Base-by-base conservation (phyloP, 352 stramenopile species). In the Phytophthora agathidicida region DNA sequence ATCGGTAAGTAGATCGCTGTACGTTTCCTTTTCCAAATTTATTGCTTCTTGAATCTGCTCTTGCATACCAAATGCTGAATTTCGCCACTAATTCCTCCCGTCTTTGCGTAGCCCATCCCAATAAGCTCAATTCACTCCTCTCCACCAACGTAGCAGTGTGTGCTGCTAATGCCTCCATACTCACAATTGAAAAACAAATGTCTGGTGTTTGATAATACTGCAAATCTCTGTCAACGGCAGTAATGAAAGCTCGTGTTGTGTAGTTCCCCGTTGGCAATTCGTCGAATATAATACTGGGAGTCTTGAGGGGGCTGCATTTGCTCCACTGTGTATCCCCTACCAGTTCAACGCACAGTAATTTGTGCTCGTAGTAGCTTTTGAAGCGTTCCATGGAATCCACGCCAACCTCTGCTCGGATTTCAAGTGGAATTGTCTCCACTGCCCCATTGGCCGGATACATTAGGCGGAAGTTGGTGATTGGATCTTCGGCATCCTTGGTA, bases 1-100 rank as follows among this genome's bases (percentile, higher is more conserved):
- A 8, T 74, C 36, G 2, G 69, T 80, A 5, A 87, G 49, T 22
- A 87, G 24, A 31, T 83, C 75, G 1, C 60, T 60, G 33, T 61
- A 83, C 14, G 30, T 24, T 1, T 47, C 47, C 19, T 80, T 73
- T 41, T 87, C 71, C 8, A 64, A 14, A 0, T 36, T 20, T 3
- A 83, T 56, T 3, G 60, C 71, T 7, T 50, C 17, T 20, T 51
- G 17, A 14, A 71, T 23, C 19, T 27, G 17, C 16, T 66, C 2
- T 26, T 35, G 35, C 14, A 63, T 10, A 0, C 41, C 19, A 54
- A 35, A n/a, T 35, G 33, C 23, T 11, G 7, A n/a, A 19, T 3
- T 8, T 14, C 7, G 0, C 26, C 20, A 86, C 3, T 17, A 35
- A 52, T 10, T 7, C 4, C 26, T 23, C 28, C 13, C 32, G 23